Evolutionary conservation across 2,329 filamentous ascomycete species (phyloP), one percentile per base, ranked within the genome.

Genomic region (Teratosphaeria epicoccoides): DNA sequence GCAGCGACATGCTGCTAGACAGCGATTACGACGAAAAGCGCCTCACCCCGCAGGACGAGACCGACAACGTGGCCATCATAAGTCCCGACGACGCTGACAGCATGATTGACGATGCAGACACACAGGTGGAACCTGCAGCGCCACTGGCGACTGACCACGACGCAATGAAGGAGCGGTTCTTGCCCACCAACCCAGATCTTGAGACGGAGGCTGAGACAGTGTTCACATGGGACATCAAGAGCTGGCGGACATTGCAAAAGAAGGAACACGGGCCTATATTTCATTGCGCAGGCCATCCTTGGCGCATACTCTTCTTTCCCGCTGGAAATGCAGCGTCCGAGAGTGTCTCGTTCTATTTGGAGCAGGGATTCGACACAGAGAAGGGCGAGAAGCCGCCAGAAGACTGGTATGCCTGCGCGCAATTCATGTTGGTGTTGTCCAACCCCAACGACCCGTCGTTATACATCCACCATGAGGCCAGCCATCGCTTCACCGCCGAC

Each of bases 251-350:
- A 33, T 71, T 94, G 60, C 75, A 78, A 14, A 85, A 87, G 71
- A 88, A 87, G 66, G 85, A 93, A 63, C 89, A 94, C 73, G 88
- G 93, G 1, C 93, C 93, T 2, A 68, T 85, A 52, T 98, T 98
- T 68, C 69, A 93, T 55, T 91, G 88, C 57, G 90, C 84, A 47
- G 90, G 87, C 47, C 84, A 82, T 66, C 93, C 91, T 68, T 98
- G 93, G 93, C 86, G 91, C 63, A 85, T 97, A 61, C 79, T 98
- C 12, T 89, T 98, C 67, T 98, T 98, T 65, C 91, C 93, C 0
- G 89, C 84, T 57, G 93, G 93, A 49, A 98, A 98, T 68, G 91
- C 95, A 59, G 67, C 66, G 1, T 87, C 90, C 51, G 91, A 97
- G 59, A 86, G 88, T 64, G 88, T 86, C 46, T 97, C 93, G 5